Conservation (phyloP, 2,329 filamentous ascomycete genomes). For the Aureobasidium sp. region DNA sequence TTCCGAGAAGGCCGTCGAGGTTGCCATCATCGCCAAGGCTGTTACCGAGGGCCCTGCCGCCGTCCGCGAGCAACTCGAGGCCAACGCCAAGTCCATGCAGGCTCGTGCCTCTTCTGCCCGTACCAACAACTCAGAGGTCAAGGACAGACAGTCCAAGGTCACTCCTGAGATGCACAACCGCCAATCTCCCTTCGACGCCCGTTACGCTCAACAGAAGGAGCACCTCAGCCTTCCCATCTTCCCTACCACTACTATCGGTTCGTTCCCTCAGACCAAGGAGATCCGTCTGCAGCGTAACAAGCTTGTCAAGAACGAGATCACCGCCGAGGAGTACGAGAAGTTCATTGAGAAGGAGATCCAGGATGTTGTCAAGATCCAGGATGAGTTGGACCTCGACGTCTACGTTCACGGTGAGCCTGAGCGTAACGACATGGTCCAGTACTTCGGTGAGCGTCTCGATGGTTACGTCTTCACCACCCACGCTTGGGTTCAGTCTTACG, state of each 20-base stretch:
- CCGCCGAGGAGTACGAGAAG: constrained; percentile 83
- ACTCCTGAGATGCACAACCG: constrained; percentile 81
- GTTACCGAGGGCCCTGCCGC: constrained; percentile 85
- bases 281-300: constrained; percentile 96
- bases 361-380: constrained; percentile 91
- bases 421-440: constrained; percentile 99
- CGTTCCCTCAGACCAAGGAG: constrained; percentile 98
- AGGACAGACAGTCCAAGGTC: constrained; percentile 89
- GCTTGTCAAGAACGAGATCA: constrained; percentile 98
- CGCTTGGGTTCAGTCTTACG: constrained; percentile 98
- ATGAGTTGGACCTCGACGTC: constrained; percentile 95
- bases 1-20: constrained; percentile 84
- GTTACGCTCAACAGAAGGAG: constrained; percentile 83
- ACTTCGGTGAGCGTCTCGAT: constrained; percentile 95
- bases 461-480: constrained; percentile 99
- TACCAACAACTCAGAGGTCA: constrained; percentile 96
- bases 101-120: constrained; percentile 84
- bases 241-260: constrained; percentile 98
- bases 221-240: constrained; percentile 91
- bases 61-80: constrained; percentile 82
- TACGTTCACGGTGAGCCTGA: constrained; percentile 98
- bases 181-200: constrained; percentile 76
- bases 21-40: constrained; percentile 91
- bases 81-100: constrained; percentile 91
- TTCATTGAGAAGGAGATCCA: constrained; percentile 99